A percentile compares a stretch with the other conserved stretches of the same genome.
phyloP scores from a whole-genome alignment of 345 rosid genomes.

The Eucalyptus caleyi region DNA sequence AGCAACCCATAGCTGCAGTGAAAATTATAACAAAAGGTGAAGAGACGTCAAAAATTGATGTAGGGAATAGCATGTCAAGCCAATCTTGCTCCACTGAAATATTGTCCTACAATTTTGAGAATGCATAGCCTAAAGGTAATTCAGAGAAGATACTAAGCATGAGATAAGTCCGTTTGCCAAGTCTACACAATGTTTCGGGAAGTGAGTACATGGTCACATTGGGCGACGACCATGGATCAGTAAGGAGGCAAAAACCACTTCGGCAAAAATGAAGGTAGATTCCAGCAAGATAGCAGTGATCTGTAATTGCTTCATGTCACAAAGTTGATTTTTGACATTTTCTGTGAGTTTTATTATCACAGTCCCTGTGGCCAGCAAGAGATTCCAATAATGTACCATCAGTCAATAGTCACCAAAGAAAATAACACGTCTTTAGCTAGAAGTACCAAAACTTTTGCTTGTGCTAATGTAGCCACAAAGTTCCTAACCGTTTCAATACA shows the following conservation, averaged over 20 bases:
- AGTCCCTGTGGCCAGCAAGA: background rate
- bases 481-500: background rate
- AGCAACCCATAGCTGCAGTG: constrained; percentile 51
- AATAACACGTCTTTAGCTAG: background rate
- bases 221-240: background rate
- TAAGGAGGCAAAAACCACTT: background rate
- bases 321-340: background rate
- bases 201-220: background rate
- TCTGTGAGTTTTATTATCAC: background rate
- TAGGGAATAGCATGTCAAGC: background rate
- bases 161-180: background rate
- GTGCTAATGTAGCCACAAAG: background rate
- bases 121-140: background rate
- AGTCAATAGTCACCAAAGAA: background rate
- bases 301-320: background rate
- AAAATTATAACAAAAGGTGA: background rate
- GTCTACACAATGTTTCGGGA: background rate
- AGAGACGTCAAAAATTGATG: background rate
- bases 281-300: background rate
- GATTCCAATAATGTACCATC: background rate
- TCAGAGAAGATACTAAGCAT: background rate
- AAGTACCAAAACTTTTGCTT: background rate
- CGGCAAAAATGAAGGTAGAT: background rate
- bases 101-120: background rate
- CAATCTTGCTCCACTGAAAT: background rate